phyloP scores from a whole-genome alignment of 1,139 yeast genomes.

The Suhomyces maxii region DNA sequence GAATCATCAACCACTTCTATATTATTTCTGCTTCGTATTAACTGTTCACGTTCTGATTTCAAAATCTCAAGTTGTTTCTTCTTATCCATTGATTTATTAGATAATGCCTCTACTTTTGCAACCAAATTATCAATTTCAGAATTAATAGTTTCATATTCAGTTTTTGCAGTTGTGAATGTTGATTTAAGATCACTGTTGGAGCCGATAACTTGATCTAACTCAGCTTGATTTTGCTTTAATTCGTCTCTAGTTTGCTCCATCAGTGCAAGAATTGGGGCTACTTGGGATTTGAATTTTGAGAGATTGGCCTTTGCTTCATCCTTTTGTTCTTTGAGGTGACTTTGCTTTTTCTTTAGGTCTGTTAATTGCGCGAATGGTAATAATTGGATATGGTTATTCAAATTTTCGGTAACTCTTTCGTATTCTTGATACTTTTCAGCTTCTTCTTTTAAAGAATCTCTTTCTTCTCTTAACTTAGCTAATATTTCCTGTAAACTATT shows the following conservation, averaged over 20 bases:
- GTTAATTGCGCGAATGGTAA: conserved; percentile 64
- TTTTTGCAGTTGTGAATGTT: conserved; percentile 12
- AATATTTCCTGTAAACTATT: conserved; percentile 24
- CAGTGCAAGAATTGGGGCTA: conserved; percentile 1
- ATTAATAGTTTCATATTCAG: conserved; percentile 17
- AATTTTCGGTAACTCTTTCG: conserved; percentile 41
- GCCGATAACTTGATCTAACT: conserved; percentile 5
- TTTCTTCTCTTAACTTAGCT: conserved; percentile 31
- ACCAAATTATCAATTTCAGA: conserved; percentile 22
- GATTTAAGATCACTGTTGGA: conserved; percentile 6
- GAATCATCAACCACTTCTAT: conserved; percentile 20
- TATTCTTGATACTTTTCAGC: conserved; percentile 41
- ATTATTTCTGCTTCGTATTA: conserved; percentile 14
- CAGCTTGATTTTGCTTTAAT: conserved; percentile 12
- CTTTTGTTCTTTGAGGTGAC: conserved; percentile 40
- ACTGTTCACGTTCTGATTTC: conserved; percentile 16
- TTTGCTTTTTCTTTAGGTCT: conserved; percentile 49
- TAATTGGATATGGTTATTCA: conserved; percentile 50
- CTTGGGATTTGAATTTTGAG: conserved; percentile 25
- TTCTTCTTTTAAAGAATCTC: conserved; percentile 34
- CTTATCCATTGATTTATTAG: conserved; percentile 24
- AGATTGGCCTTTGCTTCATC: conserved; percentile 38
- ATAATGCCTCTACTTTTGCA: conserved; percentile 18
- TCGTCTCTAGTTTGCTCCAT: conserved; percentile 9
- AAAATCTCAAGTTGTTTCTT: conserved; percentile 23